A percentile compares a stretch with the other conserved stretches of the same genome.
These are phyloP conservation scores for Coprinopsis cinerea DNA, from an alignment of 768 basidiomycete species.

Conservation along the genomic window DNA sequence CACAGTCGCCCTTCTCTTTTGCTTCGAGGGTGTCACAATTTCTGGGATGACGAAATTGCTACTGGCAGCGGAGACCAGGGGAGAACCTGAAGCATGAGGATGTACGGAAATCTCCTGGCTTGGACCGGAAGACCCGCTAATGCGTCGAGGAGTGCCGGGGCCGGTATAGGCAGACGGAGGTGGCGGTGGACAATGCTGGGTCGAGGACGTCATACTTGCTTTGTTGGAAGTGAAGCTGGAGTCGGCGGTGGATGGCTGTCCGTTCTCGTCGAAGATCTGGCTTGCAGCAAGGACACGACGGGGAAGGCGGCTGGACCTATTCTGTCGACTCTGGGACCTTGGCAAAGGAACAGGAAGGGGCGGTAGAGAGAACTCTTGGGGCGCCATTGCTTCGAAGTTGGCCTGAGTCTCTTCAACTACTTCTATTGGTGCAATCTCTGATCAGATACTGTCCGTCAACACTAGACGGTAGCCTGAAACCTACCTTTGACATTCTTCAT, in stretches of 20 bases:
- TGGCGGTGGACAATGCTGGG: constrained; percentile 12
- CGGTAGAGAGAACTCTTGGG: constrained; percentile 43
- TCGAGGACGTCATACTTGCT: neutral
- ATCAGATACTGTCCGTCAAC: constrained; percentile 7
- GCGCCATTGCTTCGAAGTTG: constrained; percentile 57
- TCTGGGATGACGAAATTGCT: constrained; percentile 28
- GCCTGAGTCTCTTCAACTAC: constrained; percentile 78
- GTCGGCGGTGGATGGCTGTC: constrained; percentile 25
- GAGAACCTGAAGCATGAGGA: constrained; percentile 7
- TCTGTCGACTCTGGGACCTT: constrained; percentile 34
- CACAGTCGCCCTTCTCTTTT: constrained; percentile 56
- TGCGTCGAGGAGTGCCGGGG: constrained; percentile 15
- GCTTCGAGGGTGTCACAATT: constrained; percentile 38
- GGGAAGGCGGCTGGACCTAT: constrained; percentile 50
- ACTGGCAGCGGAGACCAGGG: constrained; percentile 9
- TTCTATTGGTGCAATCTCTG: constrained; percentile 35
- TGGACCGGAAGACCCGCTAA: constrained; percentile 12
- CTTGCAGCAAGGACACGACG: constrained; percentile 59
- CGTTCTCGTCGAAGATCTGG: constrained; percentile 59
- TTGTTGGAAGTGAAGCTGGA: constrained; percentile 25
- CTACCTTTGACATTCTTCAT: constrained; percentile 78
- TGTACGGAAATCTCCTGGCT: constrained; percentile 4
- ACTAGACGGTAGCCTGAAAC: constrained; percentile 23
- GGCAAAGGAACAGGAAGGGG: constrained; percentile 57
- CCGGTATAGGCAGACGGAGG: constrained; percentile 13